These are phyloP conservation scores for Hygrophila difformis DNA, from an alignment of 257 asterid species.

Conservation along the genomic window DNA sequence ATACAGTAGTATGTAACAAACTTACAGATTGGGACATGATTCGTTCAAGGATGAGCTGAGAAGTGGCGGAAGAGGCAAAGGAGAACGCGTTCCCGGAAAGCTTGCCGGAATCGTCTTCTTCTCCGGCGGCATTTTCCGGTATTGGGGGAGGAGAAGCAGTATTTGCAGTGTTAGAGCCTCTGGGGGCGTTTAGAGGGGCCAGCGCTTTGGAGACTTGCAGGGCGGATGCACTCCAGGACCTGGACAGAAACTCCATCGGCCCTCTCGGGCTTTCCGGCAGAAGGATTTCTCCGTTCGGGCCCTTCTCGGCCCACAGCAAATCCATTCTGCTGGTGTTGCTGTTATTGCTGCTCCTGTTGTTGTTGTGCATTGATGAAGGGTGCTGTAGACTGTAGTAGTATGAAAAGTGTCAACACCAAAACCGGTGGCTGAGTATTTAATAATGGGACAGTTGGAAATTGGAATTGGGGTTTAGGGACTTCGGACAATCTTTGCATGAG, in stretches of 20 bases:
- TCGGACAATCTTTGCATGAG: slow-evolving; percentile 24
- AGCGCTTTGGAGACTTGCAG: slow-evolving; percentile 66
- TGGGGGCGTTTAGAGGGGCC: slow-evolving; percentile 31
- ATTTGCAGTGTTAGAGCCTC: slow-evolving; percentile 10
- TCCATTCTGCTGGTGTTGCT: slow-evolving; percentile 39
- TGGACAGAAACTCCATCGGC: slow-evolving; percentile 89
- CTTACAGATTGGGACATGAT: slow-evolving; percentile 96
- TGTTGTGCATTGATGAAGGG: slow-evolving; percentile 1
- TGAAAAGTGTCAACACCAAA: too few species aligned
- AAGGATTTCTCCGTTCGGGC: slow-evolving; percentile 36
- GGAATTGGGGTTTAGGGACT: slow-evolving; percentile 15
- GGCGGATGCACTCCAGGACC: slow-evolving; percentile 98
- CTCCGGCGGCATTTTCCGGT: slow-evolving; percentile 45
- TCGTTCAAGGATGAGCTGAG: slow-evolving; percentile 95
- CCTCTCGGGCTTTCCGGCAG: slow-evolving; percentile 97
- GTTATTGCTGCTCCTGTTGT: not conserved
- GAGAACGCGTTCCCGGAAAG: slow-evolving; percentile 85
- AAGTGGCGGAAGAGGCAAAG: slow-evolving; percentile 90
- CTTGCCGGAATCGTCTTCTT: slow-evolving; percentile 51
- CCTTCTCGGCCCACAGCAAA: slow-evolving; percentile 54
- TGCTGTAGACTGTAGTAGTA: too few species aligned
- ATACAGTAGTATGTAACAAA: too few species aligned
- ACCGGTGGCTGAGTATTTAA: slow-evolving; percentile 19
- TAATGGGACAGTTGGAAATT: slow-evolving; percentile 19
- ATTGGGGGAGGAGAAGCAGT: slow-evolving; percentile 13